Percentiles rank a stretch among this genome's conserved stretches.
phyloP scores from a whole-genome alignment of 1,139 yeast species.

The Geotrichum cucujoidarum region DNA sequence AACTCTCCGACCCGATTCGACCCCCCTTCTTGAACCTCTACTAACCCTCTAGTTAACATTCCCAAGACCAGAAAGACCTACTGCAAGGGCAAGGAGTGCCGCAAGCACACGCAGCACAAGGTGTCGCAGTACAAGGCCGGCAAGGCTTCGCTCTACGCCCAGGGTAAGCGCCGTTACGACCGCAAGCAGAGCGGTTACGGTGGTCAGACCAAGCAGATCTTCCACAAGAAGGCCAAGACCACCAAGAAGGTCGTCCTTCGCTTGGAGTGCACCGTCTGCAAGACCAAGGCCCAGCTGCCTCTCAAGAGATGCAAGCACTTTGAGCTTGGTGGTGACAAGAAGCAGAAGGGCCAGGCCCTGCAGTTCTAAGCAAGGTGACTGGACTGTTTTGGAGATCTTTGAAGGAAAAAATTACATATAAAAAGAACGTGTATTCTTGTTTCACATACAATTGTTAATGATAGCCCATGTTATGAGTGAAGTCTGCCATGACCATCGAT shows the following conservation, averaged over 20 bases:
- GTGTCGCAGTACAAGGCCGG: constrained; percentile 99
- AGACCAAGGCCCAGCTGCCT: constrained; percentile 97
- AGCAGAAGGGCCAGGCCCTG: constrained; percentile 99
- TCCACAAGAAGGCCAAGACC: constrained; percentile 99
- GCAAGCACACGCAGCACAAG: constrained; percentile 99
- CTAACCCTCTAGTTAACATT: constrained; percentile 73
- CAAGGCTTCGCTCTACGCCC: constrained; percentile 98
- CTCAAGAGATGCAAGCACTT: constrained; percentile 99
- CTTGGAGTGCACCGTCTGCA: constrained; percentile 97
- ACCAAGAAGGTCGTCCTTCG: constrained; percentile 99
- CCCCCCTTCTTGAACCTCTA: neutral
- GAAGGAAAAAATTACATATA: neutral
- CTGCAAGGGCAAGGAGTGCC: constrained; percentile 99
- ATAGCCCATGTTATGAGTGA: constrained; percentile 6
- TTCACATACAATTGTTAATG: constrained; percentile 7
- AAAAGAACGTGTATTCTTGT: neutral
- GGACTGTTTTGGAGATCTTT: neutral
- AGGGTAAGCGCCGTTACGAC: constrained; percentile 99
- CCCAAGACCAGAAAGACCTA: constrained; percentile 99
- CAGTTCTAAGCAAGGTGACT: constrained; percentile 57
- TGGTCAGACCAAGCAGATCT: constrained; percentile 99
- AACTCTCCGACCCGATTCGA: too few species aligned
- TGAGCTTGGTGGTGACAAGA: constrained; percentile 99
- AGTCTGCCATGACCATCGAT: neutral
- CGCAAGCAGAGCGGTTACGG: constrained; percentile 99